Base-by-base conservation (phyloP, 495 filamentous ascomycete genomes). In the Jackrogersella minutella region DNA sequence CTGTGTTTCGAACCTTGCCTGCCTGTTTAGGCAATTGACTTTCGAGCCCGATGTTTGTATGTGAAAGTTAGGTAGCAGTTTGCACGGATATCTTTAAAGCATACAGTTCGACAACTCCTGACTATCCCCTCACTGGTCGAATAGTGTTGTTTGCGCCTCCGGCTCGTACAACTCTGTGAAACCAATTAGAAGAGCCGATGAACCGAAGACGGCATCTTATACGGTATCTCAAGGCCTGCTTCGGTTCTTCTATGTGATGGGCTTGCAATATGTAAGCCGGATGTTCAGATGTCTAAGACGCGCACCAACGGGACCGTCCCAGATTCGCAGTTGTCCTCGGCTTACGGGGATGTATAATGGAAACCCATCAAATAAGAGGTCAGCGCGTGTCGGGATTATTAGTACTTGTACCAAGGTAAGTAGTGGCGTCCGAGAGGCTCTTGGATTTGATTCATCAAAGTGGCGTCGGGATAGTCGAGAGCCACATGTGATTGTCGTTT, bases 401-500 rank as follows among this genome's bases (percentile, higher is more conserved):
- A 51, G 50, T 51, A 55, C 41, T n/a, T n/a, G n/a, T n/a, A n/a
- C n/a, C n/a, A n/a, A 49, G 51, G 36, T 36, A 41, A n/a, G 51
- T 62, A 52, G 64, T 51, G 64, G 57, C 57, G 64, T 24, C 16
- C 17, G 13, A 21, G 50, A 61, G 64, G 64, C 51, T 61, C 51
- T 62, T 31, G 21, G 21, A 62, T 68, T 52, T 53, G 64, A 68
- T 62, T 51, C 58, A 68, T 58, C 31, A 16, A n/a, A 49, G 59
- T 62, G 59, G 65, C 66, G 66, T 54, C 34, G 34, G 41, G 55
- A 37, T 39, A 44, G 21, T 64, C 30, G 16, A 64, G 21, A 64
- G 51, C 54, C 40, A 55, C 49, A 68, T 63, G 59, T 58, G 59
- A 64, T 64, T 62, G 24, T 54, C 53, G 49, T 62, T 54, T 51